Evolutionary conservation across 140 eudicot genomes (phyloP).

Genomic region (Ambrosia hybrid): DNA sequence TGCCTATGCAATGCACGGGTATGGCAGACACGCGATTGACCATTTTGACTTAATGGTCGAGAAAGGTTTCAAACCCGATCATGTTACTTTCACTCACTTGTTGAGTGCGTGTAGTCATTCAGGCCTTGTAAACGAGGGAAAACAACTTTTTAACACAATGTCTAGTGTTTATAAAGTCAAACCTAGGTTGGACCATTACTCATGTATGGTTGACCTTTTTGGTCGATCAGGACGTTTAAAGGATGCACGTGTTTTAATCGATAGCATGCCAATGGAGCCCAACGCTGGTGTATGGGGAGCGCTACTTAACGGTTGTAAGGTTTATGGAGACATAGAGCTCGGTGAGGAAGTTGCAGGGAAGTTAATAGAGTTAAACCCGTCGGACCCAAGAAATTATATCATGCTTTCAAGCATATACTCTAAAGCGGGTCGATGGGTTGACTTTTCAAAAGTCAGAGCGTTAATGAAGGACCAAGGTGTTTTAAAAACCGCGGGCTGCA

Average conservation of each 20-base stretch:
- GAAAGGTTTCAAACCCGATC: conserved; percentile 52
- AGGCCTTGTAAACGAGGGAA: conserved; percentile 54
- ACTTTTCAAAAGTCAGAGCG: conserved; percentile 40
- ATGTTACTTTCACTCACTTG: conserved; percentile 61
- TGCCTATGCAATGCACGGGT: conserved; percentile 53
- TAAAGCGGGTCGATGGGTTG: conserved; percentile 50
- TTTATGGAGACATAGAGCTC: conserved; percentile 42
- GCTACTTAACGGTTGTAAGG: conserved; percentile 59
- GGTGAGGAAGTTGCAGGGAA: conserved; percentile 50
- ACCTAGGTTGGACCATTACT: conserved; percentile 57
- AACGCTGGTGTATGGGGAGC: conserved; percentile 65
- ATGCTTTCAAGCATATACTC: conserved; percentile 54
- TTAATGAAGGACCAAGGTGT: conserved; percentile 46
- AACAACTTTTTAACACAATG: conserved; percentile 39
- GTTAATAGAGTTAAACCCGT: conserved; percentile 38
- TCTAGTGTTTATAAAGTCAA: conserved; percentile 34
- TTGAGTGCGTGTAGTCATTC: conserved; percentile 68
- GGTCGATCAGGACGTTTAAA: conserved; percentile 47
- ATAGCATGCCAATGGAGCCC: conserved; percentile 62
- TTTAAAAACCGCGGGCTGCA: conserved; percentile 43
- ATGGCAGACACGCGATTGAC: conserved; percentile 44
- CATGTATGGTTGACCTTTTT: conserved; percentile 56
- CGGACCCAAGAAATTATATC: conserved; percentile 49
- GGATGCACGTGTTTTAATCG: conserved; percentile 41
- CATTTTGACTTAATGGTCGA: conserved; percentile 41